Evolutionary conservation across 306 rosid species (phyloP).

Genomic region (Betula pendula): DNA sequence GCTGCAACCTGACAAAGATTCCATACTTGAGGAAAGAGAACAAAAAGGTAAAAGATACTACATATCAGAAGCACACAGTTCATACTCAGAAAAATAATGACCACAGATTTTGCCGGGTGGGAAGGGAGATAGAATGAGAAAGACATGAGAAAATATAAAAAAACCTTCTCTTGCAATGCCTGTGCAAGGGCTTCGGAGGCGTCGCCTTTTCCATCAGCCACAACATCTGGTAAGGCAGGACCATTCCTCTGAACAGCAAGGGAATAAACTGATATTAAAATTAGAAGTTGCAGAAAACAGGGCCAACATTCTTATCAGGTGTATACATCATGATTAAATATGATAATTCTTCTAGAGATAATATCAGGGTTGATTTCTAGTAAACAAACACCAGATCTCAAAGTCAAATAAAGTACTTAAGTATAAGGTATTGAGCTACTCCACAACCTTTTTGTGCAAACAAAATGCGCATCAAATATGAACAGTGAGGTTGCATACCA

Average conservation of each 20-base stretch:
- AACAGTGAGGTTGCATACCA: background rate
- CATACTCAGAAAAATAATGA: constrained; percentile 7
- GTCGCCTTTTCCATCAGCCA: constrained; percentile 43
- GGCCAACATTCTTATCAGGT: background rate
- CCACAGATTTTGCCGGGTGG: constrained; percentile 14
- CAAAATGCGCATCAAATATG: background rate
- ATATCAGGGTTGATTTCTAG: background rate
- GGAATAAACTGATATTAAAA: constrained; percentile 15
- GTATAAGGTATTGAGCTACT: background rate
- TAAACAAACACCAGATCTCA: background rate
- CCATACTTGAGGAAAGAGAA: constrained; percentile 27
- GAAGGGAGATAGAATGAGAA: background rate
- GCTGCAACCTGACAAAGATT: constrained; percentile 62
- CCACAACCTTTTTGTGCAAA: background rate
- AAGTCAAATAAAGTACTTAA: background rate
- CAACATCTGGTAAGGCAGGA: constrained; percentile 31
- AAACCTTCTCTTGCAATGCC: constrained; percentile 91
- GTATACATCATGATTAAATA: background rate
- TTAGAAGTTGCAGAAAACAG: constrained; percentile 20
- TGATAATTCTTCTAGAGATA: background rate
- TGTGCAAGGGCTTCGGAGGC: constrained; percentile 69
- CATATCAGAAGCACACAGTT: background rate
- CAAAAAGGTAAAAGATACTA: background rate
- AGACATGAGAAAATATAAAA: constrained; percentile 1
- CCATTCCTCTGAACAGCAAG: constrained; percentile 38